A percentile compares a stretch with the other conserved stretches of the same genome.
phyloP scores from a whole-genome alignment of 2,329 filamentous ascomycete species.

The Trichophyton mentagrophytes region DNA sequence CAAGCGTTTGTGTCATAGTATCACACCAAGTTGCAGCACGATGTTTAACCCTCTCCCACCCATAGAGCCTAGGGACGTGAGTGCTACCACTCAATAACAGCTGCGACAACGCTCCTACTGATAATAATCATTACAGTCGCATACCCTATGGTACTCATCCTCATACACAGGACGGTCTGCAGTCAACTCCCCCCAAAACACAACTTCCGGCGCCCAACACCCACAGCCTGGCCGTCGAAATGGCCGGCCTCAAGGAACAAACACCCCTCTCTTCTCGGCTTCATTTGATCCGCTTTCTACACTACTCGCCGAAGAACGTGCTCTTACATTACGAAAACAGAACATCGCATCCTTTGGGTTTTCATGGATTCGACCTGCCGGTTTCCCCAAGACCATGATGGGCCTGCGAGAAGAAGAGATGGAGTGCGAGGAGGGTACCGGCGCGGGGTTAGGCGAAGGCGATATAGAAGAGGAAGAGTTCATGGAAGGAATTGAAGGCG shows the following conservation, averaged over 20 bases:
- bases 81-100: constrained; percentile 21
- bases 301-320: constrained; percentile 63
- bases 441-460: constrained; percentile 60
- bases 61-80: constrained; percentile 56
- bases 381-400: constrained; percentile 76
- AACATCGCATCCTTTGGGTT: constrained; percentile 81
- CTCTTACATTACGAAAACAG: constrained; percentile 60
- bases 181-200: not conserved
- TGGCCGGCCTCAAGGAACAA: constrained; percentile 17
- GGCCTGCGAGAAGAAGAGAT: constrained; percentile 80
- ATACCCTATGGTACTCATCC: constrained; percentile 61
- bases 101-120: not conserved
- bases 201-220: not conserved
- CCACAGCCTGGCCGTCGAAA: constrained; percentile 35
- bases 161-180: constrained; percentile 22
- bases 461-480: constrained; percentile 47
- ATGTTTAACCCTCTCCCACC: constrained; percentile 55
- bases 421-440: constrained; percentile 74
- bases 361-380: constrained; percentile 80
- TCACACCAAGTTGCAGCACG: constrained; percentile 10
- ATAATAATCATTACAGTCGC: constrained; percentile 39
- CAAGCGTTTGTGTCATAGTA: not conserved
- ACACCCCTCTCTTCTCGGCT: constrained; percentile 21
- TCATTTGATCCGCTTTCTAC: constrained; percentile 53
- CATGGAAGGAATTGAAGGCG: not conserved